Conservation (phyloP, 116 monocot genomes). For the Zostera marina region DNA sequence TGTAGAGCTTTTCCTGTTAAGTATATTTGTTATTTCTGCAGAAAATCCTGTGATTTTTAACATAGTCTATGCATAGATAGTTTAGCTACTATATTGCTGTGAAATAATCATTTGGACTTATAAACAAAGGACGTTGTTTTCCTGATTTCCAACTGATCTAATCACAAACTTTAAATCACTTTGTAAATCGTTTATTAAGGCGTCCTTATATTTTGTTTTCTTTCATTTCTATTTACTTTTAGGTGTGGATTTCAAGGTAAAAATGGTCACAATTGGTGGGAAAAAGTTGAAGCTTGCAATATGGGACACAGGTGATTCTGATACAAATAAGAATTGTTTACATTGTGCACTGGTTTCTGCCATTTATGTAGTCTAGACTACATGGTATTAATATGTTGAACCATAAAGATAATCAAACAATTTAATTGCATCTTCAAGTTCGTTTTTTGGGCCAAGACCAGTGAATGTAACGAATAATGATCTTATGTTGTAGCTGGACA, state of each 20-base stretch:
- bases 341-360: background rate
- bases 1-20: background rate
- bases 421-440: background rate
- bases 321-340: constrained; percentile 2
- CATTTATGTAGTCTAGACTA: background rate
- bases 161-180: background rate
- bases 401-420: background rate
- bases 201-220: background rate
- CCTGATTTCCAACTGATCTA: background rate
- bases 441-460: background rate
- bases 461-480: background rate
- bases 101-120: background rate
- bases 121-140: background rate
- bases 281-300: constrained; percentile 96
- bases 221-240: background rate
- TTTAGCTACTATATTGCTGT: too few species aligned
- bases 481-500: constrained; percentile 71
- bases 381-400: background rate
- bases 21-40: too few species aligned
- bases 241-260: constrained; percentile 99
- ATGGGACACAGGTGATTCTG: constrained; percentile 89
- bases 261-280: constrained; percentile 75
- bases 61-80: too few species aligned
- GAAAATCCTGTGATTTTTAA: too few species aligned
- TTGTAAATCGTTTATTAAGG: background rate